Conservation (phyloP, 2,329 filamentous ascomycete species). For the Ophiostoma triangulosporum region DNA sequence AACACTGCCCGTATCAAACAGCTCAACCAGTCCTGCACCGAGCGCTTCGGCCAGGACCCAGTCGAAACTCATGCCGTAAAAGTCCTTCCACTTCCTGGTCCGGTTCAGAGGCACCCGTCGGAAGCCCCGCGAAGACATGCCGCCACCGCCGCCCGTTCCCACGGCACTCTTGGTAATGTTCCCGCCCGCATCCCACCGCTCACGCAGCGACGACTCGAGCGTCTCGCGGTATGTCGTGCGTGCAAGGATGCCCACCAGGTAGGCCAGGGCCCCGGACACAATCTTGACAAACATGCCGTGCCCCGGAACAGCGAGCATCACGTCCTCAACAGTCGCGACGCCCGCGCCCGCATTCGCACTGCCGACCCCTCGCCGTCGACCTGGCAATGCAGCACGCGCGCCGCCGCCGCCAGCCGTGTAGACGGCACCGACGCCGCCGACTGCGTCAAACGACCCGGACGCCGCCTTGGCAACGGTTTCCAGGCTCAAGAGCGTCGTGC, state of each 20-base stretch:
- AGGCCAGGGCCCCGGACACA: constrained; percentile 44
- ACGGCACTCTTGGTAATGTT: constrained; percentile 21
- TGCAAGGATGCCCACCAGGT: constrained; percentile 44
- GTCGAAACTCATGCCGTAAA: constrained; percentile 55
- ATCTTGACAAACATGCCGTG: constrained; percentile 57
- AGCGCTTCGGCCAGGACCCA: constrained; percentile 61
- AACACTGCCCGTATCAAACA: constrained; percentile 65
- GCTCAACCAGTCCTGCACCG: constrained; percentile 55
- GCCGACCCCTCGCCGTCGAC: background rate
- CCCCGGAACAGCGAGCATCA: constrained; percentile 50
- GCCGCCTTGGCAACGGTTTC: constrained; percentile 50
- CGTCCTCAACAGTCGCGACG: constrained; percentile 17
- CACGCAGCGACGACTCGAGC: constrained; percentile 45
- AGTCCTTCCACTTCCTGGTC: constrained; percentile 57
- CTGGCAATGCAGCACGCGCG: constrained; percentile 19
- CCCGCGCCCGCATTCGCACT: background rate
- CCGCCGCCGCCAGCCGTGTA: constrained; percentile 46
- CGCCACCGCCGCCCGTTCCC: constrained; percentile 17
- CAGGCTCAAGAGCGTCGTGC: constrained; percentile 44
- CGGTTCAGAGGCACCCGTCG: constrained; percentile 39
- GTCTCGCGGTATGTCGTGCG: constrained; percentile 49
- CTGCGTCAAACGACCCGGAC: constrained; percentile 54
- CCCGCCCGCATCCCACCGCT: constrained; percentile 56
- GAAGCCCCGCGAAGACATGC: constrained; percentile 39
- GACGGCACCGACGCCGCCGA: constrained; percentile 54